Evolutionary conservation across 768 basidiomycete species (phyloP).

Genomic region (Lanmaoa pseudosensibilis): DNA sequence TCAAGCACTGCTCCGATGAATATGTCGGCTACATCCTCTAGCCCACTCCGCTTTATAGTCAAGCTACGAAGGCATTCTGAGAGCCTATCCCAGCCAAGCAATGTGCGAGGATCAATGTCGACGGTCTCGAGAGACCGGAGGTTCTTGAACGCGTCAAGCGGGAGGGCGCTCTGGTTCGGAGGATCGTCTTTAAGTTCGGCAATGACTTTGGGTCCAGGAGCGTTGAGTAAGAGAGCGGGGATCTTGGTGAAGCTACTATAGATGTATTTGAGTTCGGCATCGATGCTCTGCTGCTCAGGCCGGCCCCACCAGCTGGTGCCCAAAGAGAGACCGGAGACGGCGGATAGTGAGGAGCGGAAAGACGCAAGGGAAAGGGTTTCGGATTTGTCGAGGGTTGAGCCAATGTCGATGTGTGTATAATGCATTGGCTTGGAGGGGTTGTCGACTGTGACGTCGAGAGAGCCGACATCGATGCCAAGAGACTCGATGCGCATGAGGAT

Average conservation of each 20-base stretch:
- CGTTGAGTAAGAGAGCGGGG: conserved; percentile 68
- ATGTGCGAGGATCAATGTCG: conserved; percentile 78
- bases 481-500: conserved; percentile 84
- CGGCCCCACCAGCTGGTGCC: conserved; percentile 73
- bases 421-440: conserved; percentile 75
- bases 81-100: conserved; percentile 83
- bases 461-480: conserved; percentile 71
- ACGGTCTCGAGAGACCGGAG: conserved; percentile 71
- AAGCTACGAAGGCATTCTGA: conserved; percentile 69
- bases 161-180: conserved; percentile 72
- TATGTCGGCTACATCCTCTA: conserved; percentile 78
- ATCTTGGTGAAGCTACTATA: conserved; percentile 91
- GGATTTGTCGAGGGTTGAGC: conserved; percentile 56
- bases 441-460: conserved; percentile 75
- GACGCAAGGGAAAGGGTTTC: conserved; percentile 76
- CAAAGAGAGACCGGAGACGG: conserved; percentile 73
- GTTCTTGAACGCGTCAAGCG: conserved; percentile 84
- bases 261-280: conserved; percentile 79
- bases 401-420: conserved; percentile 55
- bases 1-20: conserved; percentile 77
- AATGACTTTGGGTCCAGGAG: conserved; percentile 65
- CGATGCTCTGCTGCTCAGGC: conserved; percentile 56
- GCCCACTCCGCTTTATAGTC: conserved; percentile 74
- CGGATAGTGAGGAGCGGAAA: conserved; percentile 73
- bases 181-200: conserved; percentile 68